Percentiles rank a stretch among this genome's conserved stretches.
phyloP scores from a whole-genome alignment of 495 filamentous ascomycete genomes.

The Pseudomonodictys pantanalensis region DNA sequence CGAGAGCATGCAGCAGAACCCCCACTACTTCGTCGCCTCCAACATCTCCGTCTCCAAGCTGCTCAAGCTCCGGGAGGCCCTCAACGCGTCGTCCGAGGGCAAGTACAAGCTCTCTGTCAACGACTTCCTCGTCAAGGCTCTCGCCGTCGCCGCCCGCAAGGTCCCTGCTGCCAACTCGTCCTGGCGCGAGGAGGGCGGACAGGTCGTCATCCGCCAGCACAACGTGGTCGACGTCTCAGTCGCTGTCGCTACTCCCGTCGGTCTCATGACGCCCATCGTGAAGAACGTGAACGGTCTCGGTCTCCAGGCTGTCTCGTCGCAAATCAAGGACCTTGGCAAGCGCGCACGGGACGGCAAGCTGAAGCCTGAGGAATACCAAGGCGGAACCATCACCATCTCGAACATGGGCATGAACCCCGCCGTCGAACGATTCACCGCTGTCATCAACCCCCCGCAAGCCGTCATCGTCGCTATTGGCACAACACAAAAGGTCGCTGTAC shows the following conservation, averaged over 20 bases:
- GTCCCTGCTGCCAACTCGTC: slow-evolving; percentile 93
- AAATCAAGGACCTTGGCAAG: slow-evolving; percentile 94
- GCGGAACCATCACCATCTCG: slow-evolving; percentile 97
- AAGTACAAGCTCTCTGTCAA: slow-evolving; percentile 99
- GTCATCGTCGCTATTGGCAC: slow-evolving; percentile 94
- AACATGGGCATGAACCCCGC: slow-evolving; percentile 99
- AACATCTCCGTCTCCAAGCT: slow-evolving; percentile 89
- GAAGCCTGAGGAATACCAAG: slow-evolving; percentile 99
- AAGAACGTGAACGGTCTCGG: slow-evolving; percentile 79
- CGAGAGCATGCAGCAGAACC: slow-evolving; percentile 86
- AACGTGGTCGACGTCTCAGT: slow-evolving; percentile 87
- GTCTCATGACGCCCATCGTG: slow-evolving; percentile 97
- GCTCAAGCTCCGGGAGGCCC: slow-evolving; percentile 87
- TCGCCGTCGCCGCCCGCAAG: slow-evolving; percentile 82
- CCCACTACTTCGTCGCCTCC: slow-evolving; percentile 94
- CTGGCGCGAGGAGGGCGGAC: slow-evolving; percentile 77
- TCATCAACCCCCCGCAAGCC: slow-evolving; percentile 99
- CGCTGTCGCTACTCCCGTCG: slow-evolving; percentile 88
- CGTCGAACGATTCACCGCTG: slow-evolving; percentile 95
- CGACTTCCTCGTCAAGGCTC: slow-evolving; percentile 98
- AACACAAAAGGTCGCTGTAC: slow-evolving; percentile 88
- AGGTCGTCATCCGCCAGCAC: slow-evolving; percentile 82
- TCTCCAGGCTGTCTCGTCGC: slow-evolving; percentile 77
- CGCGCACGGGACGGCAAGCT: slow-evolving; percentile 96
- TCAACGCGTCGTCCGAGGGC: slow-evolving; percentile 84